Percentiles rank a stretch among this genome's conserved stretches.
Evolutionary conservation across 2,329 filamentous ascomycete genomes (phyloP).

Genomic region (Corniculantispora saksenae): DNA sequence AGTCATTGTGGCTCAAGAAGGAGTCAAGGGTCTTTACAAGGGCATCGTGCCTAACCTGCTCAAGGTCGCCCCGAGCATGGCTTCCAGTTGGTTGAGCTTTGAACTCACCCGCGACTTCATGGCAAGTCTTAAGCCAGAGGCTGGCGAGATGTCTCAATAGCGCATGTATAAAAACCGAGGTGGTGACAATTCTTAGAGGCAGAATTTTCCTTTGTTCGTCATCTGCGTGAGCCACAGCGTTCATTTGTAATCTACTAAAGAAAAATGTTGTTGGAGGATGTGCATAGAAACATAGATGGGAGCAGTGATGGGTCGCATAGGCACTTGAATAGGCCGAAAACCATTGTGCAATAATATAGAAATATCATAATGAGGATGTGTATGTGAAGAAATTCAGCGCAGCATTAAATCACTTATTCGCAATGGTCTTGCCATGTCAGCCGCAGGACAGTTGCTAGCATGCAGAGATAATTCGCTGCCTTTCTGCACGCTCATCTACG

Average conservation of each 20-base stretch:
- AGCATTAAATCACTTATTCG: background rate
- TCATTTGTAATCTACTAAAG: slow-evolving; percentile 9
- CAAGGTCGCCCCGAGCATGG: slow-evolving; percentile 98
- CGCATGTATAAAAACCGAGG: slow-evolving; percentile 6
- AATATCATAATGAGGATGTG: background rate
- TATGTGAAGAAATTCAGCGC: background rate
- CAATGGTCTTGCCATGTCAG: background rate
- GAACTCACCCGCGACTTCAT: slow-evolving; percentile 90
- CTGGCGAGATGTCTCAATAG: slow-evolving; percentile 24
- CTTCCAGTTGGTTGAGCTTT: slow-evolving; percentile 96
- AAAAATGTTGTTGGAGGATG: background rate
- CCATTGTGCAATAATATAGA: background rate
- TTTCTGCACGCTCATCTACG: no score
- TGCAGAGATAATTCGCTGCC: no score
- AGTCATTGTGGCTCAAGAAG: slow-evolving; percentile 82
- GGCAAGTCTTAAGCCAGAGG: slow-evolving; percentile 57
- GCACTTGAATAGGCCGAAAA: slow-evolving; percentile 11
- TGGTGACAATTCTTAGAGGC: background rate
- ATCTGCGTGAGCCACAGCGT: slow-evolving; percentile 9
- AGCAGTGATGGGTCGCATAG: slow-evolving; percentile 6
- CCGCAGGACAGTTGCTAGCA: no score
- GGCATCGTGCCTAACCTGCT: slow-evolving; percentile 92
- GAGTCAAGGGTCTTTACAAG: slow-evolving; percentile 85
- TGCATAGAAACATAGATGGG: slow-evolving; percentile 11
- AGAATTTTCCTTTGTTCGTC: background rate